Evolutionary conservation across 306 rosid genomes (phyloP), one percentile per base, ranked within the genome.

Genomic region (Delonix regia): DNA sequence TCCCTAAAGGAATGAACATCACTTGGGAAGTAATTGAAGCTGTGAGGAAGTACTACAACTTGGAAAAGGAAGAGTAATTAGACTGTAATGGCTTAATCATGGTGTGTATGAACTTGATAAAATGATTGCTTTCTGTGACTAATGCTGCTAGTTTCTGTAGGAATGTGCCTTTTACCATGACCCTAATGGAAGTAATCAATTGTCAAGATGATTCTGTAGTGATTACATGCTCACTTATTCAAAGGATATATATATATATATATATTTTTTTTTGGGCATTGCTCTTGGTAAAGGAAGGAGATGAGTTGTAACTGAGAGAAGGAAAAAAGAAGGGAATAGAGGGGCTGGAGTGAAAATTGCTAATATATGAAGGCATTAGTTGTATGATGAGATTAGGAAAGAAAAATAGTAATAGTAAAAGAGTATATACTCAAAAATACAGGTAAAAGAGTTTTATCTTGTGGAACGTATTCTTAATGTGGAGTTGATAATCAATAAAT

Each of bases 1-100:
- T 88, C 79, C 87, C 91, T 30, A 83, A 88, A 83, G 91, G 87
- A 72, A 88, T 88, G 87, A 83, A 81, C 74, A 82, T 85, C 75
- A 88, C 89, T 55, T 88, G 91, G 91, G 87, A 88, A 53, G 85
- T 85, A 4, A 78, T 76, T 83, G 85, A 83, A 73, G 80, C 87
- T 78, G 77, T 88, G 69, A 83, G 83, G 81, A 85, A 88, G 79
- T 87, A 88, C 74, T 88, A 78, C 64, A 72, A 76, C 79, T 72
- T 85, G 79, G 82, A 88, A 75, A 51, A 88, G 39, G 70, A 64
- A 64, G 19, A 18, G 25, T 64, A 64, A 39, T 9, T 21, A 78
- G 59, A 55, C 67, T 72, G 19, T 41, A 48, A 41, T 75, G 72
- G 73, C 71, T 16, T 56, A 65, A 62, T 53, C 69, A 45, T 63